These are phyloP conservation scores for Teratosphaeria pseudoeucalypti DNA, from an alignment of 2,329 filamentous ascomycete species.

Conservation along the genomic window DNA sequence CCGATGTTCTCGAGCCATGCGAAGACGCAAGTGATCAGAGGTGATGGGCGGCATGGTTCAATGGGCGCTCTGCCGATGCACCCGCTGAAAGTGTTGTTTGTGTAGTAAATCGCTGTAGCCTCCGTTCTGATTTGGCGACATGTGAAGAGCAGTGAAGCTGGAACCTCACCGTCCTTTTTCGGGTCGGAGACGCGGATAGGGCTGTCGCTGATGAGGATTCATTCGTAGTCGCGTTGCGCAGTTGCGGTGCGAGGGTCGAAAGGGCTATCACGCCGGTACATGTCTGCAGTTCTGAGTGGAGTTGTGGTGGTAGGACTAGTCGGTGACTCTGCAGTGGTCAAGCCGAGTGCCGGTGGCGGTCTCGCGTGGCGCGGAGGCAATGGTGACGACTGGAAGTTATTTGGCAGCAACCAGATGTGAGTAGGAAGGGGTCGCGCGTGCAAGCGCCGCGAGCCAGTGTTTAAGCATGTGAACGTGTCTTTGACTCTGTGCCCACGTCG, in stretches of 20 bases:
- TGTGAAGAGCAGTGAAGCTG: not conserved
- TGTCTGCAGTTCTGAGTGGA: not conserved
- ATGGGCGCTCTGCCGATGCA: not conserved
- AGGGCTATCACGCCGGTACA: not conserved
- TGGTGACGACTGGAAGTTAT: no score
- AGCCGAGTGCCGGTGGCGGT: not conserved
- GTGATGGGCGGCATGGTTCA: not conserved
- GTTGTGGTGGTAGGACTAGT: not conserved
- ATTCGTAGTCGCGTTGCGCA: slow-evolving; percentile 1
- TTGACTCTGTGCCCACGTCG: not conserved
- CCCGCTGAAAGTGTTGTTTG: not conserved
- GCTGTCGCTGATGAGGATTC: not conserved
- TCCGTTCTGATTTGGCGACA: not conserved
- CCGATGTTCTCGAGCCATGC: not conserved
- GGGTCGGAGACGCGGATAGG: not conserved
- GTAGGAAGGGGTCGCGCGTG: not conserved
- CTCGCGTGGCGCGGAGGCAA: not conserved
- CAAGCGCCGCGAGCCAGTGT: not conserved
- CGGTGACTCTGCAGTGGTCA: not conserved
- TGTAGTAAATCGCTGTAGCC: not conserved
- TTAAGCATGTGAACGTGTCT: not conserved
- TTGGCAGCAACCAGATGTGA: no score
- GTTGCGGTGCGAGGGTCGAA: not conserved
- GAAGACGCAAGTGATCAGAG: not conserved
- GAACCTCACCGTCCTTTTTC: not conserved